Evolutionary conservation across 495 filamentous ascomycete genomes (phyloP), one percentile per base, ranked within the genome.

Genomic region (Talaromyces nanjingensis): DNA sequence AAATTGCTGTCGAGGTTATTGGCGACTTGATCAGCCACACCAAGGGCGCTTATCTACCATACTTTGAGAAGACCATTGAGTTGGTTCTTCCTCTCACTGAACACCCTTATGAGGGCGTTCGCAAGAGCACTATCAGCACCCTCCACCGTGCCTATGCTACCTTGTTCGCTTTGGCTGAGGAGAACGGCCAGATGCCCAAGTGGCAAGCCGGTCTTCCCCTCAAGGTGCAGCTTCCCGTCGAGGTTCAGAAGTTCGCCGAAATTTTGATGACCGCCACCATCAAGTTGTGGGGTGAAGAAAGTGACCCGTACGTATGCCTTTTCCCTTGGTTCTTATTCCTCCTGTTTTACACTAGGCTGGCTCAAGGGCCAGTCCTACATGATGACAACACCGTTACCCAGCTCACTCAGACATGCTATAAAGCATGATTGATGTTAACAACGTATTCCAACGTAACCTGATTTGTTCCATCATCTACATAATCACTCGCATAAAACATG

Each of bases 361-460:
- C n/a, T 33, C n/a, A 37, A 8, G 12, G 16, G n/a, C 14, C 56
- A 5, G n/a, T 22, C 67, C 73, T 70, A 68, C 74, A 92, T 93
- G 92, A 98, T 96, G 91, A 96, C 65, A 77, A 76, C 76, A 76
- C 76, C 91, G 91, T 91, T 94, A 93, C 93, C 92, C 92, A 97
- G 92, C 92, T 97, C 93, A 97, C 93, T 96, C 89, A 89, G 88
- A 98, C 85, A 86, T 90, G 79, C 79, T 70, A 76, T 59, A 83
- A 78, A 71, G 78, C 86, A 89, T 84, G 85, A 78, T 84, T 97
- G 93, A 88, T 92, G 92, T 83, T 86, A 94, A 96, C 79, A 65
- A 79, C 91, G 90, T 91, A 80, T 84, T 80, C 83, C 77, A 81
- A 59, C 61, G 70, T 73, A 69, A 47, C 65, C 69, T 77, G 72